A percentile compares a stretch with the other conserved stretches of the same genome.
These are phyloP conservation scores for Conoideocrella luteorostrata DNA, from an alignment of 2,329 filamentous ascomycete species.

Conservation along the genomic window DNA sequence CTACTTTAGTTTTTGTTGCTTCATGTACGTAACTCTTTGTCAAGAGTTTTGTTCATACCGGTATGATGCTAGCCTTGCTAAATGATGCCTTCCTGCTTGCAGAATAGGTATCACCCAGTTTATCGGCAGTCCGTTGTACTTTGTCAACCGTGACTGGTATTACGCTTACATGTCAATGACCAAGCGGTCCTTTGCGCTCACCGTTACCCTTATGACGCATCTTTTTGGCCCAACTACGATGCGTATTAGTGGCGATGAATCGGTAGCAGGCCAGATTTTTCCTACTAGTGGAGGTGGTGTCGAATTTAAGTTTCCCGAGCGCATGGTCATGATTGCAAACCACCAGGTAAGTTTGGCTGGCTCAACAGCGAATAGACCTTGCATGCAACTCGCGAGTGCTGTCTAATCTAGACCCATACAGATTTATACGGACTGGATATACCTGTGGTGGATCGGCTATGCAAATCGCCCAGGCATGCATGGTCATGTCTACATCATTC, in stretches of 20 bases:
- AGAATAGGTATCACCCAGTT: slow-evolving; percentile 68
- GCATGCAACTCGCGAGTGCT: slow-evolving; percentile 16
- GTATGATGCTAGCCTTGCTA: background rate
- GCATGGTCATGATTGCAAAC: slow-evolving; percentile 78
- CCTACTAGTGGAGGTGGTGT: slow-evolving; percentile 66
- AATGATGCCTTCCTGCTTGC: slow-evolving; percentile 9
- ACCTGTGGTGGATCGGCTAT: slow-evolving; percentile 92
- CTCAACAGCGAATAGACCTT: background rate
- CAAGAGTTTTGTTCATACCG: background rate
- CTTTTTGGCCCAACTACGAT: slow-evolving; percentile 83
- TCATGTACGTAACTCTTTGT: slow-evolving; percentile 36
- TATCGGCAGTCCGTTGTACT: slow-evolving; percentile 69
- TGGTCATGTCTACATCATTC: slow-evolving; percentile 81
- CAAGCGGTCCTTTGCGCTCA: slow-evolving; percentile 74
- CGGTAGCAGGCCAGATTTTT: slow-evolving; percentile 67
- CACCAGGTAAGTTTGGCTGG: slow-evolving; percentile 54
- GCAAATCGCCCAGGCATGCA: slow-evolving; percentile 69
- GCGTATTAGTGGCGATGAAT: slow-evolving; percentile 75
- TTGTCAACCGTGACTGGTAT: slow-evolving; percentile 69
- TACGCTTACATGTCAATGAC: slow-evolving; percentile 83
- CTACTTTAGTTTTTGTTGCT: slow-evolving; percentile 45
- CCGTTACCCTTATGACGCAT: slow-evolving; percentile 73
- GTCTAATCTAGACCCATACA: slow-evolving; percentile 17
- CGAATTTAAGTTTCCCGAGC: slow-evolving; percentile 73
- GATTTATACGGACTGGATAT: slow-evolving; percentile 88